Evolutionary conservation across 768 basidiomycete species (phyloP).

Genomic region (Crassisporium funariophilum): DNA sequence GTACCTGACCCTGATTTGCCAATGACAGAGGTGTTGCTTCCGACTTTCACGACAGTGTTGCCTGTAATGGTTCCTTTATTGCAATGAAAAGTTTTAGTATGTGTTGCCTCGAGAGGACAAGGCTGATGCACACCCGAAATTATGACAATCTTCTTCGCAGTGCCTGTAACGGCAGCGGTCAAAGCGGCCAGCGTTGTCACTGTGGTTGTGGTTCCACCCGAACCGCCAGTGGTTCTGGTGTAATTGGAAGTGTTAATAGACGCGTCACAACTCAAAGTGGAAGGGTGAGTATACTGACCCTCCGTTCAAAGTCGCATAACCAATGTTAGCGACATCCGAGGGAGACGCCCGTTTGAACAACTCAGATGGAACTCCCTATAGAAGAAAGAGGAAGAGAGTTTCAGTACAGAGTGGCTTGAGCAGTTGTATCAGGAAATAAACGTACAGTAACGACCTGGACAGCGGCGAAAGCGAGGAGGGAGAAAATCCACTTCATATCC

Average conservation of each 20-base stretch:
- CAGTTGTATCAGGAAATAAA: not conserved
- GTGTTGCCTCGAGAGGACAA: not conserved
- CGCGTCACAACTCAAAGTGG: too few species aligned
- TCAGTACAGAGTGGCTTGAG: too few species aligned
- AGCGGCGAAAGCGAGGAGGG: conserved; percentile 32
- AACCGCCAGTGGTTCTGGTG: conserved; percentile 44
- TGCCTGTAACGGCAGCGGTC: conserved; percentile 43
- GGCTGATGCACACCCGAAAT: conserved; percentile 35
- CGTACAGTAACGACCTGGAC: conserved; percentile 31
- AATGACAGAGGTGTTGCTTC: conserved; percentile 46
- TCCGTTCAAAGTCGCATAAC: conserved; percentile 41
- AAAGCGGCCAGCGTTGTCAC: conserved; percentile 44
- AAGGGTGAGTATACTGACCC: conserved; percentile 27
- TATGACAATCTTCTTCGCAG: conserved; percentile 44
- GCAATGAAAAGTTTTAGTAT: too few species aligned
- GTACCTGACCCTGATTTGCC: conserved; percentile 41
- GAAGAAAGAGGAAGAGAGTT: conserved; percentile 4
- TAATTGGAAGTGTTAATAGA: too few species aligned
- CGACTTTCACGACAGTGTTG: conserved; percentile 42
- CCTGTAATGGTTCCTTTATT: conserved; percentile 45
- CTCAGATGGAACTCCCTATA: conserved; percentile 13
- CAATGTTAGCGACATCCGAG: conserved; percentile 38
- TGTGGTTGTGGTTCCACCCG: conserved; percentile 44
- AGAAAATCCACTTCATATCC: conserved; percentile 39
- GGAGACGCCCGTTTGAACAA: conserved; percentile 37